Percentiles rank a stretch among this genome's conserved stretches.
Evolutionary conservation across 1,139 yeast species (phyloP).

Genomic region (Yamadazyma sp.): DNA sequence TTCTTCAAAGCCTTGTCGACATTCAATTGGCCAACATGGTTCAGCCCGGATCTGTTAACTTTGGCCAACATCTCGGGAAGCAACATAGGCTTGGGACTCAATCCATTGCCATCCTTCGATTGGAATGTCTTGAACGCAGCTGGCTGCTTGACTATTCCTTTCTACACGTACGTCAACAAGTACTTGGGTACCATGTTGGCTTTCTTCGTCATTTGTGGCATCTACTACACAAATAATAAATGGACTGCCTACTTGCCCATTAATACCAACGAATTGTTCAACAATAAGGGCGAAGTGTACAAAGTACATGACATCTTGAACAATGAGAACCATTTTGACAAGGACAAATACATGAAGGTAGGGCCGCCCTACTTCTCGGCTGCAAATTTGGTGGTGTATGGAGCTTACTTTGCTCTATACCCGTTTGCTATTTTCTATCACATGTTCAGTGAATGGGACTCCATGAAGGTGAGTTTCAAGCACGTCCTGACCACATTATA

Average conservation of each 20-base stretch:
- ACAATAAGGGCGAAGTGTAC: conserved; percentile 34
- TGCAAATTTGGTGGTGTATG: conserved; percentile 42
- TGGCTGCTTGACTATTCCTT: conserved; percentile 44
- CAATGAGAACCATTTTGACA: conserved; percentile 31
- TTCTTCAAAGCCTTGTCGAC: conserved; percentile 42
- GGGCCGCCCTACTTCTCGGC: conserved; percentile 49
- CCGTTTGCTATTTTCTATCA: conserved; percentile 45
- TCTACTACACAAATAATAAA: conserved; percentile 38
- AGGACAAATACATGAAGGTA: conserved; percentile 27
- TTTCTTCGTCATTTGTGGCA: conserved; percentile 28
- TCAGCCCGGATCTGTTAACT: conserved; percentile 40
- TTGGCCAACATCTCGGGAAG: conserved; percentile 41
- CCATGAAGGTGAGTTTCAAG: conserved; percentile 40
- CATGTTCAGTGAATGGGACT: conserved; percentile 42
- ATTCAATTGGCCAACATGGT: conserved; percentile 53
- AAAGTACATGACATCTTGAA: conserved; percentile 34
- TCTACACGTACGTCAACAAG: conserved; percentile 38
- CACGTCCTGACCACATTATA: conserved; percentile 35
- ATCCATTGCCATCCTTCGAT: conserved; percentile 46
- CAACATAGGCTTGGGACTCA: conserved; percentile 40
- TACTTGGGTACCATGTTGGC: conserved; percentile 37
- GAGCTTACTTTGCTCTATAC: conserved; percentile 42
- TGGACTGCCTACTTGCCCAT: conserved; percentile 45
- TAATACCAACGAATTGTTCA: conserved; percentile 37
- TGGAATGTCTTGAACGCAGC: conserved; percentile 44